Conservation (phyloP, 179 eudicot species). For the Corrigiola litoralis region DNA sequence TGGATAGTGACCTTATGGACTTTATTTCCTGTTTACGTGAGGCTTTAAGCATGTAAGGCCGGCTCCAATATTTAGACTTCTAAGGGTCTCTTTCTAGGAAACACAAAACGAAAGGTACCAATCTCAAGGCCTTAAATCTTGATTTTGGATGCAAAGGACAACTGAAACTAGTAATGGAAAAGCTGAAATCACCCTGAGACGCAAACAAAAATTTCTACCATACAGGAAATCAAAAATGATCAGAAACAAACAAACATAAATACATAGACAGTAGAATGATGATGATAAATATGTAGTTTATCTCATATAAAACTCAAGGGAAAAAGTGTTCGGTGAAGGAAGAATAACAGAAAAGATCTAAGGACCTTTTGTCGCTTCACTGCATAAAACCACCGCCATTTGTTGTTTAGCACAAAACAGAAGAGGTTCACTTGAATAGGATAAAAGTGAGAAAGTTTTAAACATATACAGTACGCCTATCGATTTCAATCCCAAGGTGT, state of each 20-base stretch:
- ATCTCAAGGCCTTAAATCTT: slow-evolving; percentile 19
- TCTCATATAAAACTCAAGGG: not conserved
- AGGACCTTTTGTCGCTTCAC: slow-evolving; percentile 9
- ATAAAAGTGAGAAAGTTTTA: not conserved
- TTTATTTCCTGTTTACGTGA: too few species aligned
- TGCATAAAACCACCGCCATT: slow-evolving; percentile 14
- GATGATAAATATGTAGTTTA: not conserved
- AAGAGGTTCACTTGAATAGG: not conserved
- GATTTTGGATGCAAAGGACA: slow-evolving; percentile 7
- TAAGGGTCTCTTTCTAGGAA: slow-evolving; percentile 1
- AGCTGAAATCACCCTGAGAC: not conserved
- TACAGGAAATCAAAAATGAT: slow-evolving; percentile 14
- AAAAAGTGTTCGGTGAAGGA: slow-evolving; percentile 6
- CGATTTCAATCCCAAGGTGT: slow-evolving; percentile 23
- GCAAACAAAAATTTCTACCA: not conserved
- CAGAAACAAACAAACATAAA: slow-evolving; percentile 15
- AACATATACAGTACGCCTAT: not conserved
- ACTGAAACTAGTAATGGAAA: slow-evolving; percentile 7
- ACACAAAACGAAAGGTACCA: slow-evolving; percentile 11
- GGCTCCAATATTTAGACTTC: not conserved
- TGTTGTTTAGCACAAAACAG: slow-evolving; percentile 19
- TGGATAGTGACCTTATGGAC: too few species aligned
- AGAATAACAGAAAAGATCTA: not conserved
- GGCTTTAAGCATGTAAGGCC: not conserved
- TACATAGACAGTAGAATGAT: slow-evolving; percentile 10